Conservation (phyloP, 140 eudicot genomes). For the Cichorium intybus region DNA sequence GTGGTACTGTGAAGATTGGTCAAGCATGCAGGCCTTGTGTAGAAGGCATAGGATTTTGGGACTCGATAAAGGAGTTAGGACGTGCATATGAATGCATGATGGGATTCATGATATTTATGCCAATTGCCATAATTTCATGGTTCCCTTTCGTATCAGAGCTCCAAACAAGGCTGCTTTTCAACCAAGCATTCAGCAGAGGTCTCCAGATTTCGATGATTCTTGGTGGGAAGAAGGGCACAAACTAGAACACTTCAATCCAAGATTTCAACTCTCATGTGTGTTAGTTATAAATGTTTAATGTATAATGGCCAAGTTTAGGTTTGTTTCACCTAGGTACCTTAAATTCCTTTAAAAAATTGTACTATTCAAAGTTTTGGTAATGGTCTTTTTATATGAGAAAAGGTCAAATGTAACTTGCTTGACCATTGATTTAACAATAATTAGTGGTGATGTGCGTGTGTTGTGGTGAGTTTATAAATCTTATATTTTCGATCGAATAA, state of each 20-base stretch:
- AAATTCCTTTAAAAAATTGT: no score
- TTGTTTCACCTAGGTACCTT: no score
- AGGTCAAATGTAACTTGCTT: no score
- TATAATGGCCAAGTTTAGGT: no score
- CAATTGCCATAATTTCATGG: conserved; percentile 86
- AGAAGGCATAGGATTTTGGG: conserved; percentile 83
- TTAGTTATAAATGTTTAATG: no score
- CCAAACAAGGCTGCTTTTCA: conserved; percentile 82
- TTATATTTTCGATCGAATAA: no score
- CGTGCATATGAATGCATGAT: conserved; percentile 89
- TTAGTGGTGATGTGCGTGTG: no score
- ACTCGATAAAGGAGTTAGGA: conserved; percentile 82
- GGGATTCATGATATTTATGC: conserved; percentile 82
- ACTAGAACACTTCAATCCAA: conserved; percentile 12
- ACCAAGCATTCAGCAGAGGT: conserved; percentile 98
- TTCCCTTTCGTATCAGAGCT: conserved; percentile 93
- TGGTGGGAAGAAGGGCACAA: conserved; percentile 67
- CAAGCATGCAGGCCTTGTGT: conserved; percentile 83
- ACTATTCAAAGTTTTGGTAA: no score
- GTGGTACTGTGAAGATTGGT: conserved; percentile 48
- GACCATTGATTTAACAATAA: no score
- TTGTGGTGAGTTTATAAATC: no score
- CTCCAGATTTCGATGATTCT: conserved; percentile 98
- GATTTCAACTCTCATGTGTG: conserved; percentile 1
- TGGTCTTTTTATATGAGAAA: no score